phyloP scores from a whole-genome alignment of 2,329 filamentous ascomycete genomes.

The Pseudocercospora fijiensis region DNA sequence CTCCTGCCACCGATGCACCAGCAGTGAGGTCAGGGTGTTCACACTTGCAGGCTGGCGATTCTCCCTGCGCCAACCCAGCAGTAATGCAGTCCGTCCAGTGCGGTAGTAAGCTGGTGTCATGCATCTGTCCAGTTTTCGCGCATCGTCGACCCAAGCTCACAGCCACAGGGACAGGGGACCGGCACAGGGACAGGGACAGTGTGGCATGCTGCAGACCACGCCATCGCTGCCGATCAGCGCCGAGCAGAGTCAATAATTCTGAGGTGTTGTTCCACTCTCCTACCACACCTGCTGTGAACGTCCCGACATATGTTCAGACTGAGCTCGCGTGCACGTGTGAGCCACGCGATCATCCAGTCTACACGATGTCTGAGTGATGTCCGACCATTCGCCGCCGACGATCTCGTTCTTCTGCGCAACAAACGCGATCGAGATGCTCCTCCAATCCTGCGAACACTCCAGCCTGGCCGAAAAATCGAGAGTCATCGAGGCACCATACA shows the following conservation, averaged over 20 bases:
- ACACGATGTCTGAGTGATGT: constrained; percentile 19
- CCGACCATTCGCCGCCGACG: constrained; percentile 30
- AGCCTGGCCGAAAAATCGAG: constrained; percentile 35
- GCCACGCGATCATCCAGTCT: neutral
- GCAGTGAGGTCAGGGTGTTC: neutral
- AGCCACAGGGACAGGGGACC: neutral
- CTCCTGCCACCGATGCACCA: neutral
- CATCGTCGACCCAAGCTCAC: neutral
- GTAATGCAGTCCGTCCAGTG: neutral
- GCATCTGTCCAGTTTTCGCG: neutral
- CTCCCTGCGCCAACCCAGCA: neutral
- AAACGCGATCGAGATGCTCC: constrained; percentile 39
- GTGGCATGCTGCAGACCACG: neutral
- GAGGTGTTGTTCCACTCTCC: neutral
- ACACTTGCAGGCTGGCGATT: neutral
- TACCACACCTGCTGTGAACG: neutral
- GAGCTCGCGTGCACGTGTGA: neutral
- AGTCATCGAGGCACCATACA: constrained; percentile 52
- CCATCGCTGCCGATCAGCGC: neutral
- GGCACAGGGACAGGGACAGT: neutral
- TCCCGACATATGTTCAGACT: neutral
- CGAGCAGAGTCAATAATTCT: neutral
- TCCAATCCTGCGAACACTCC: constrained; percentile 44
- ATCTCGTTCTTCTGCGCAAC: constrained; percentile 44
- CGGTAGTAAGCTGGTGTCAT: neutral